phyloP scores from a whole-genome alignment of 768 basidiomycete species.

The Collybia sp. region DNA sequence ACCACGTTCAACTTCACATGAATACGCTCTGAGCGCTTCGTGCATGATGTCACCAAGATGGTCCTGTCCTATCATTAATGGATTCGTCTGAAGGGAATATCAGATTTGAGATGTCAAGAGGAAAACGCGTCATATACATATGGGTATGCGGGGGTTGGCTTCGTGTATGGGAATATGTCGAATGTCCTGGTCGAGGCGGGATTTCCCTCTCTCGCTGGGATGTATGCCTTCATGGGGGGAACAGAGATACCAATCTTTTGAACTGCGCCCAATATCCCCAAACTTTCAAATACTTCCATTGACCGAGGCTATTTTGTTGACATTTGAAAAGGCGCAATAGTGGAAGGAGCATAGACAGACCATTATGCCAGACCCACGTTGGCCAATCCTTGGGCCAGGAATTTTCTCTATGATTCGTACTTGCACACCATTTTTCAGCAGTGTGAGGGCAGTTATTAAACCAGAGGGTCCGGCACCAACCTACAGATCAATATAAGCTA shows the following conservation, averaged over 20 bases:
- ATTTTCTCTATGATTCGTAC: constrained; percentile 50
- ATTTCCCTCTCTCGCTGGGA: not conserved
- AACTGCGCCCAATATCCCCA: constrained; percentile 21
- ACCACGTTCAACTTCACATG: constrained; percentile 35
- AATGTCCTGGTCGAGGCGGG: not conserved
- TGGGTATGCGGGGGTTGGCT: not conserved
- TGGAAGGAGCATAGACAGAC: constrained; percentile 13
- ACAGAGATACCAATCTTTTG: not conserved
- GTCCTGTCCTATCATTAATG: too few species aligned
- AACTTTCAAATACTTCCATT: constrained; percentile 35
- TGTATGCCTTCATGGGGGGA: not conserved
- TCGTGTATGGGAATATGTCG: not conserved
- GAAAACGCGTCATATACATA: not conserved
- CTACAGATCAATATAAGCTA: constrained; percentile 18
- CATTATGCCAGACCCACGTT: constrained; percentile 35
- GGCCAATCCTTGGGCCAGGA: constrained; percentile 24
- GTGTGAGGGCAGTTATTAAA: constrained; percentile 34
- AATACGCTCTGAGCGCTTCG: not conserved
- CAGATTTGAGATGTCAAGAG: too few species aligned
- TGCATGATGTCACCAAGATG: too few species aligned
- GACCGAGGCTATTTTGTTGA: constrained; percentile 31
- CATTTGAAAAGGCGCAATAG: not conserved
- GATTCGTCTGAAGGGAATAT: too few species aligned
- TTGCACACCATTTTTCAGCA: constrained; percentile 38
- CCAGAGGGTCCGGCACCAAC: constrained; percentile 46